Conservation (phyloP, 2,329 filamentous ascomycete genomes). For the Leptographium radiaticola region DNA sequence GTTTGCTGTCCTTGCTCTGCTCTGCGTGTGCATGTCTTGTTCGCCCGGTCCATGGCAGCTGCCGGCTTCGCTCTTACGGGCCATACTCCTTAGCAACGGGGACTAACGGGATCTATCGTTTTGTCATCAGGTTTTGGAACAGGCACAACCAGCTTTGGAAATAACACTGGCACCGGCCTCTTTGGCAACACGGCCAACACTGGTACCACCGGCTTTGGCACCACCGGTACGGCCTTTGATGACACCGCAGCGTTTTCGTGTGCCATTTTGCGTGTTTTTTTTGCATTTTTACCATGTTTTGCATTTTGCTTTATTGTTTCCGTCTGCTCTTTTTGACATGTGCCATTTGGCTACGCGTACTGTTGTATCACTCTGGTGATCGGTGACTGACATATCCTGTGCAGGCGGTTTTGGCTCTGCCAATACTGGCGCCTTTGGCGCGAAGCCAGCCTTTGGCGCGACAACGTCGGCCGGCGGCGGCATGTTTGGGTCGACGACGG, state of each 20-base stretch:
- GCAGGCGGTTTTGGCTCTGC: slow-evolving; percentile 16
- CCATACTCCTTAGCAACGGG: slow-evolving; percentile 6
- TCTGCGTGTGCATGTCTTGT: background rate
- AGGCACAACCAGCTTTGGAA: slow-evolving; percentile 23
- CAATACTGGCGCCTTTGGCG: slow-evolving; percentile 16
- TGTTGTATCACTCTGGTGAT: background rate
- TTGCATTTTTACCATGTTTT: background rate
- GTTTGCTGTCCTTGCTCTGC: slow-evolving; percentile 6
- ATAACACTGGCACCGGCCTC: slow-evolving; percentile 26
- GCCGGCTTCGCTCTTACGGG: background rate
- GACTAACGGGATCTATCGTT: slow-evolving; percentile 11
- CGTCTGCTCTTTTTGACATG: background rate
- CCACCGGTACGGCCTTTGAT: slow-evolving; percentile 11
- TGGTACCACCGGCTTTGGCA: slow-evolving; percentile 11
- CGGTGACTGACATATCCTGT: background rate
- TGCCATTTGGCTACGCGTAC: background rate
- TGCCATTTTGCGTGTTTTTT: background rate
- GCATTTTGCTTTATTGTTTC: background rate
- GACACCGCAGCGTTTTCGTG: background rate
- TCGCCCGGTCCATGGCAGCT: slow-evolving; percentile 5
- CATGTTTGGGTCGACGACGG: slow-evolving; percentile 35
- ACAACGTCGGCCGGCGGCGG: slow-evolving; percentile 25
- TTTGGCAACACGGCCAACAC: slow-evolving; percentile 28
- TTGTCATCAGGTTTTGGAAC: slow-evolving; percentile 21
- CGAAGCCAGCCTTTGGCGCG: slow-evolving; percentile 42